Evolutionary conservation across 441 rosid species (phyloP).

Genomic region (Omphalea diandra): DNA sequence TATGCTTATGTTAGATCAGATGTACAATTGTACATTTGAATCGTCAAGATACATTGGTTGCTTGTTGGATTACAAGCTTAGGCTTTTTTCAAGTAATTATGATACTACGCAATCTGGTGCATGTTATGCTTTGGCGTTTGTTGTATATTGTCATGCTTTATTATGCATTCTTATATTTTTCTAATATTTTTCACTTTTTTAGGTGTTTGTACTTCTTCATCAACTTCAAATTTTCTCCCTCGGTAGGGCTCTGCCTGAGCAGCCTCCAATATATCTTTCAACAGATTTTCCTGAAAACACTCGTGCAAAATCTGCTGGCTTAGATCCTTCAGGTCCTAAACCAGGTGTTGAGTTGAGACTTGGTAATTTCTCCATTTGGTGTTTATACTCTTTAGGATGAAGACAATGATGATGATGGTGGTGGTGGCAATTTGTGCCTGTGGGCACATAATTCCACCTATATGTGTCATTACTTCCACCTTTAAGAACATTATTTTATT

Average conservation of each 20-base stretch:
- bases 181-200: slow-evolving; percentile 19
- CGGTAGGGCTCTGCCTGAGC: slow-evolving; percentile 77
- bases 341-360: slow-evolving; percentile 75
- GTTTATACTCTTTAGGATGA: neutral
- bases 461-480: neutral
- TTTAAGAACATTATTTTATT: neutral
- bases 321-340: slow-evolving; percentile 72
- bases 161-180: slow-evolving; percentile 5
- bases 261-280: slow-evolving; percentile 58
- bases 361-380: slow-evolving; percentile 45
- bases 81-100: neutral
- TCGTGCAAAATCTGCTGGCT: slow-evolving; percentile 63
- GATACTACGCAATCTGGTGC: neutral
- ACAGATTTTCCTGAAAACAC: slow-evolving; percentile 46
- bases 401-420: neutral
- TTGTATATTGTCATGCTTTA: neutral
- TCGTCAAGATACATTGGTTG: neutral
- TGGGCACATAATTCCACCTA: neutral
- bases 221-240: slow-evolving; percentile 82
- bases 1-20: neutral
- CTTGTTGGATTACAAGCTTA: slow-evolving; percentile 1
- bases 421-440: neutral
- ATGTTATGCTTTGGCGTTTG: neutral
- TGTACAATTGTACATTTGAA: neutral
- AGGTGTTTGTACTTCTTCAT: slow-evolving; percentile 92